Percentiles rank a stretch among this genome's conserved stretches.
phyloP scores from a whole-genome alignment of 2,329 filamentous ascomycete species.

The Cladosporium sp. region DNA sequence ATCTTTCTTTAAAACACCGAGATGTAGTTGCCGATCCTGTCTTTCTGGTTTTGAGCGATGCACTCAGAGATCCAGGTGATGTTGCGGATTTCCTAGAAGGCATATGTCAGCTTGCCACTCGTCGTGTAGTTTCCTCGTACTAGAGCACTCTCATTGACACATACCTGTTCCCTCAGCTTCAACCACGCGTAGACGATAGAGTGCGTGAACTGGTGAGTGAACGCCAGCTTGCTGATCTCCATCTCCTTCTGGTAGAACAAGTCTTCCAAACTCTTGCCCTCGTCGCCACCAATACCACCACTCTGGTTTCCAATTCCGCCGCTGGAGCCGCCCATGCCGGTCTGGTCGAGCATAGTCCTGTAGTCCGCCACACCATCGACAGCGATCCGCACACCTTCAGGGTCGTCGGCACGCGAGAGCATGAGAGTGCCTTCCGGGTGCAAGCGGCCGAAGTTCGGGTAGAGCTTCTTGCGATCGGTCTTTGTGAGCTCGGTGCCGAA shows the following conservation, averaged over 20 bases:
- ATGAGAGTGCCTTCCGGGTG: slow-evolving; percentile 93
- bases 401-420: slow-evolving; percentile 89
- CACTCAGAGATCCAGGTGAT: slow-evolving; percentile 99
- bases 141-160: slow-evolving; percentile 25
- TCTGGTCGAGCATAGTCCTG: slow-evolving; percentile 91
- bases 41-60: slow-evolving; percentile 99
- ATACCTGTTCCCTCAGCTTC: slow-evolving; percentile 91
- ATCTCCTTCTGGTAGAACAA: slow-evolving; percentile 99
- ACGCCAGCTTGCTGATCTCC: slow-evolving; percentile 92
- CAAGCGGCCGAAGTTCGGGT: slow-evolving; percentile 82
- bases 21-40: slow-evolving; percentile 97
- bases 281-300: slow-evolving; percentile 65
- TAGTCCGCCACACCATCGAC: slow-evolving; percentile 92
- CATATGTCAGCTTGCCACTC: not conserved
- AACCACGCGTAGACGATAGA: slow-evolving; percentile 97
- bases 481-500: slow-evolving; percentile 96
- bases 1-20: slow-evolving; percentile 67
- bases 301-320: slow-evolving; percentile 75
- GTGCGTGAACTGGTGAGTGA: slow-evolving; percentile 92
- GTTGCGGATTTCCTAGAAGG: slow-evolving; percentile 84
- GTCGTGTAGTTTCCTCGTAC: not conserved
- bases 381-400: slow-evolving; percentile 86
- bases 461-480: slow-evolving; percentile 89
- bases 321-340: slow-evolving; percentile 66
- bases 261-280: slow-evolving; percentile 88